phyloP scores from a whole-genome alignment of 768 basidiomycete genomes.

The Phanerochaete sordida region DNA sequence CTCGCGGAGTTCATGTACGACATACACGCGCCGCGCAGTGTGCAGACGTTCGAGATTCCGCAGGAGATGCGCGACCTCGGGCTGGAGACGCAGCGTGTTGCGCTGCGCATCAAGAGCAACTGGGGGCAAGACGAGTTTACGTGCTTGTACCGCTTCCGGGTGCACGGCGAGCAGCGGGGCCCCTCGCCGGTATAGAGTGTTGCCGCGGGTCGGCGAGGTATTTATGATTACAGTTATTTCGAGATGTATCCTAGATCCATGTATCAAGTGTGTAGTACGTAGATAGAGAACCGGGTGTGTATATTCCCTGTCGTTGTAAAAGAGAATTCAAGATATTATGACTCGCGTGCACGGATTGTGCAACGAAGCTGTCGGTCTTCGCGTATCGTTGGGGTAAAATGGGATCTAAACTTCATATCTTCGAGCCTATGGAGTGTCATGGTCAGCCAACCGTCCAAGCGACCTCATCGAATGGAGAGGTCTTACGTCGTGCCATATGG shows the following conservation, averaged over 20 bases:
- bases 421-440: not conserved
- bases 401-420: not conserved
- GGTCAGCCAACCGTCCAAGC: not conserved
- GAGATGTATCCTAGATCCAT: not conserved
- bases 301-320: too few species aligned
- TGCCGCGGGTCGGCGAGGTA: not conserved
- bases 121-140: slow-evolving; percentile 85
- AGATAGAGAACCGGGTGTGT: too few species aligned
- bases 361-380: not conserved
- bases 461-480: not conserved
- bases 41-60: slow-evolving; percentile 48
- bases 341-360: not conserved
- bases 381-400: not conserved
- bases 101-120: slow-evolving; percentile 76
- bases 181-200: slow-evolving; percentile 29
- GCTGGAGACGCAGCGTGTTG: slow-evolving; percentile 83
- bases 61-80: slow-evolving; percentile 62
- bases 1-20: slow-evolving; percentile 49
- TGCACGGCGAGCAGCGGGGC: slow-evolving; percentile 60
- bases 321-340: not conserved
- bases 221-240: not conserved
- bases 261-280: too few species aligned
- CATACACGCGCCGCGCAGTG: slow-evolving; percentile 33
- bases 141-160: slow-evolving; percentile 84
- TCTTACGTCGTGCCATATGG: slow-evolving; percentile 1